phyloP scores from a whole-genome alignment of 306 rosid genomes.

The Begonia masoniana region DNA sequence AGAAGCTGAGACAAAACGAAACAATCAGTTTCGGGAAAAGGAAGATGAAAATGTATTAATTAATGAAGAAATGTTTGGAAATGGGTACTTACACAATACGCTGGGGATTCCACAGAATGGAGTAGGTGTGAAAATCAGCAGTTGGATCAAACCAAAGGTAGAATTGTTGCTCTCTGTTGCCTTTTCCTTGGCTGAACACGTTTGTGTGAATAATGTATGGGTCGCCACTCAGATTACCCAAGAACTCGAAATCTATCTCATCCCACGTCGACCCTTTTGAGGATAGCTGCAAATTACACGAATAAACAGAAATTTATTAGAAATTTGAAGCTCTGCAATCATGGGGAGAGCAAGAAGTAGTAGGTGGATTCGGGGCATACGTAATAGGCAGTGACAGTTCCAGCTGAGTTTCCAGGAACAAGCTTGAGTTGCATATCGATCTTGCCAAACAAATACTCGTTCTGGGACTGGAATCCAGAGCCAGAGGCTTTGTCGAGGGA shows the following conservation, averaged over 20 bases:
- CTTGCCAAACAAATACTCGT: constrained; percentile 29
- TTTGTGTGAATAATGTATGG: constrained; percentile 28
- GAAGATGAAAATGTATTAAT: too few species aligned
- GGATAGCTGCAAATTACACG: constrained; percentile 11
- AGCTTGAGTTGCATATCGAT: constrained; percentile 56
- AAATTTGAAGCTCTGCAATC: not conserved
- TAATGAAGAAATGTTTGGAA: not conserved
- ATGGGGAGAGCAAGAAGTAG: not conserved
- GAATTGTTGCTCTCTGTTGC: constrained; percentile 28
- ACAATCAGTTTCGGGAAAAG: not conserved
- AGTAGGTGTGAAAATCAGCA: constrained; percentile 23
- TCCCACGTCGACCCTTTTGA: constrained; percentile 25
- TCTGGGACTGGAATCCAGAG: constrained; percentile 60
- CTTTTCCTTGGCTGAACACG: constrained; percentile 21
- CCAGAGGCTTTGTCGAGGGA: constrained; percentile 56
- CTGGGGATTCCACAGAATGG: constrained; percentile 22
- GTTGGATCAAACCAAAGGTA: constrained; percentile 35
- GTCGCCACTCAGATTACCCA: constrained; percentile 29
- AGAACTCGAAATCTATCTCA: constrained; percentile 31
- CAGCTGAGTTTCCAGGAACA: constrained; percentile 60
- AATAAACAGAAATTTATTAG: not conserved
- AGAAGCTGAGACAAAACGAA: constrained; percentile 23
- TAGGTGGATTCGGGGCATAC: constrained; percentile 21
- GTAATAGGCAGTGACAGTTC: constrained; percentile 50
- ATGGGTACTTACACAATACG: constrained; percentile 14